phyloP scores from a whole-genome alignment of 1,284 basidiomycete genomes.

The Trichosporon inkin region DNA sequence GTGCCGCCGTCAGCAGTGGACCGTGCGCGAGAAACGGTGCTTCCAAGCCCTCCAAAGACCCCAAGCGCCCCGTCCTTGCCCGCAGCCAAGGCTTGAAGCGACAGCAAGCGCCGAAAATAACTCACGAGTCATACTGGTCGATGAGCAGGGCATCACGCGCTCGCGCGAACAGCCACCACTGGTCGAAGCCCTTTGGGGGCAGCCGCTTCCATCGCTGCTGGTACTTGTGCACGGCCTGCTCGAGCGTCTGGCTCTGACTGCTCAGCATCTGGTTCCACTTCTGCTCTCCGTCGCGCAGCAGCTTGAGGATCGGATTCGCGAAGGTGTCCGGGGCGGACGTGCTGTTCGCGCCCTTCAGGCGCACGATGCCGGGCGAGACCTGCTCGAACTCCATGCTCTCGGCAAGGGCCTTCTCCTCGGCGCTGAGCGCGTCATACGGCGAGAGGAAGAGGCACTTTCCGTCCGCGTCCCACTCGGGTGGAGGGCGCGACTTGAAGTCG shows the following conservation, averaged over 20 bases:
- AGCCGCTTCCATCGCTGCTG: conserved; percentile 47
- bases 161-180: conserved; percentile 33
- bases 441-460: conserved; percentile 48
- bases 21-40: neutral
- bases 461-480: conserved; percentile 46
- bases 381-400: conserved; percentile 34
- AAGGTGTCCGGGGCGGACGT: conserved; percentile 26
- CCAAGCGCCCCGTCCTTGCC: too few species aligned
- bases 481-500: conserved; percentile 30
- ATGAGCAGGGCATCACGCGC: conserved; percentile 42
- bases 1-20: conserved; percentile 2
- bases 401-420: conserved; percentile 39
- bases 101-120: conserved; percentile 7
- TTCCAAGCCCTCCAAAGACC: too few species aligned
- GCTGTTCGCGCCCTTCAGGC: conserved; percentile 19
- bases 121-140: conserved; percentile 50
- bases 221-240: conserved; percentile 53
- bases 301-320: conserved; percentile 49
- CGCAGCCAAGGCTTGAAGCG: neutral
- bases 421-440: conserved; percentile 45
- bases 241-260: conserved; percentile 52
- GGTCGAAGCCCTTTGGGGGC: conserved; percentile 51
- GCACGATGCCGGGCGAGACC: conserved; percentile 40
- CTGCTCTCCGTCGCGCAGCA: conserved; percentile 51
- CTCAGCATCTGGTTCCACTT: conserved; percentile 51